A percentile compares a stretch with the other conserved stretches of the same genome.
Evolutionary conservation across 1,284 basidiomycete species (phyloP).

Genomic region (Trichosporon ovoides): DNA sequence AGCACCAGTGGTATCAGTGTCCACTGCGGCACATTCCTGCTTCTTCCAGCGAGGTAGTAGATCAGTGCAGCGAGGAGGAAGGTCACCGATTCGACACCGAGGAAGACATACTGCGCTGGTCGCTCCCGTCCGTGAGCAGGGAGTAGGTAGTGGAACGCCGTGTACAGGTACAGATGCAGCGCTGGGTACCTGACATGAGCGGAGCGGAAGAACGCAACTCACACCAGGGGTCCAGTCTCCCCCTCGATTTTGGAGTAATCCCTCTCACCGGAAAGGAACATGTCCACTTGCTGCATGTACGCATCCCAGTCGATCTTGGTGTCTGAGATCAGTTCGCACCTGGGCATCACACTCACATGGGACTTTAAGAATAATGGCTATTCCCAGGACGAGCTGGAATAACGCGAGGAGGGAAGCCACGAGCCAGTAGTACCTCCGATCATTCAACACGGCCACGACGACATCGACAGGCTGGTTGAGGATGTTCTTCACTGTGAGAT

Average conservation of each 20-base stretch:
- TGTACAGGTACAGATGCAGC: slow-evolving; percentile 81
- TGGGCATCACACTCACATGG: slow-evolving; percentile 59
- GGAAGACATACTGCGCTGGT: slow-evolving; percentile 74
- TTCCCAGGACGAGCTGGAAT: slow-evolving; percentile 67
- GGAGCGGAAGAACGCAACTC: slow-evolving; percentile 40
- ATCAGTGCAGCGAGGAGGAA: slow-evolving; percentile 63
- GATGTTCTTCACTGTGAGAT: not conserved
- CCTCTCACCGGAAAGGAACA: slow-evolving; percentile 75
- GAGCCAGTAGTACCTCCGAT: slow-evolving; percentile 61
- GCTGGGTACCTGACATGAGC: slow-evolving; percentile 74
- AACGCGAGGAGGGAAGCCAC: slow-evolving; percentile 61
- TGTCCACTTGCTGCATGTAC: slow-evolving; percentile 63
- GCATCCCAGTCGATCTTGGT: slow-evolving; percentile 89
- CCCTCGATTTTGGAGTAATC: slow-evolving; percentile 82
- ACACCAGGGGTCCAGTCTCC: slow-evolving; percentile 92
- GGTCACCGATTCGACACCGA: slow-evolving; percentile 62
- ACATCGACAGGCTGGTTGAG: slow-evolving; percentile 8
- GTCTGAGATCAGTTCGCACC: slow-evolving; percentile 54
- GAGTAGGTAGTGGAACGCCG: slow-evolving; percentile 59
- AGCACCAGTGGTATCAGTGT: slow-evolving; percentile 69
- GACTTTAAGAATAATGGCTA: slow-evolving; percentile 70
- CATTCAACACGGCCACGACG: slow-evolving; percentile 51
- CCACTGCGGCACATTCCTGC: slow-evolving; percentile 63
- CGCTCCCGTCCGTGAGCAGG: slow-evolving; percentile 52
- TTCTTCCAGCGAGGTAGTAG: slow-evolving; percentile 56